Conservation (phyloP, 352 stramenopile species). For the Pythium rishiriense region DNA sequence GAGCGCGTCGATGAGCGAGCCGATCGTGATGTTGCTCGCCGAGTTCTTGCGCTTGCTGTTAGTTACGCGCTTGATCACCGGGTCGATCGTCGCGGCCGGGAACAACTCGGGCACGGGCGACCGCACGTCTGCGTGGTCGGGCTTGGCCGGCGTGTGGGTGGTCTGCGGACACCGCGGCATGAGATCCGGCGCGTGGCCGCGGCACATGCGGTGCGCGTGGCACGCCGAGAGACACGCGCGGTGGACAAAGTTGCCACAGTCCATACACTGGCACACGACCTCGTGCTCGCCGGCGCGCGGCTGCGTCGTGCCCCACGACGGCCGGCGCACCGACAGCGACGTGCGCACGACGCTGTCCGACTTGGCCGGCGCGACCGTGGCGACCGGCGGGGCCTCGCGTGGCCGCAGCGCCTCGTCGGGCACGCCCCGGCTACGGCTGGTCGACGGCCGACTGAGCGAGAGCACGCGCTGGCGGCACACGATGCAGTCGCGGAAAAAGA, state of each 20-base stretch:
- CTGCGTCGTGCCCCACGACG: slow-evolving; percentile 13
- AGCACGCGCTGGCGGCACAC: slow-evolving; percentile 54
- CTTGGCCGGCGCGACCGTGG: slow-evolving; percentile 5
- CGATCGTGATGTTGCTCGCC: slow-evolving; percentile 28
- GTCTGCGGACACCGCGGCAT: slow-evolving; percentile 37
- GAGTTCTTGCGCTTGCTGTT: slow-evolving; percentile 17
- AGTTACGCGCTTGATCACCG: slow-evolving; percentile 18
- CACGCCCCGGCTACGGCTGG: neutral
- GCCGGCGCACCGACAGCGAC: neutral
- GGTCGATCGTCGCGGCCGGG: neutral
- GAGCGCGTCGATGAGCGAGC: slow-evolving; percentile 31
- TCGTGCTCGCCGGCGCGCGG: neutral
- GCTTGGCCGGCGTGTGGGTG: neutral
- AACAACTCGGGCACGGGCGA: slow-evolving; percentile 24
- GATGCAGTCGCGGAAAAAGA: slow-evolving; percentile 66
- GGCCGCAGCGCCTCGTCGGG: neutral
- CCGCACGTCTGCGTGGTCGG: neutral
- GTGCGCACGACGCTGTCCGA: slow-evolving; percentile 6
- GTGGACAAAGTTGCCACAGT: slow-evolving; percentile 54
- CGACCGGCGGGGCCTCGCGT: neutral
- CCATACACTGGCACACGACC: slow-evolving; percentile 54
- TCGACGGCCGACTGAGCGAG: slow-evolving; percentile 27
- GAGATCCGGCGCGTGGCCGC: slow-evolving; percentile 30
- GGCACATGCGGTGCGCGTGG: slow-evolving; percentile 51
- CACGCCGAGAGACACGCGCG: slow-evolving; percentile 52